Base-by-base conservation (phyloP, 768 basidiomycete genomes). In the Pleurotus ostreatus region DNA sequence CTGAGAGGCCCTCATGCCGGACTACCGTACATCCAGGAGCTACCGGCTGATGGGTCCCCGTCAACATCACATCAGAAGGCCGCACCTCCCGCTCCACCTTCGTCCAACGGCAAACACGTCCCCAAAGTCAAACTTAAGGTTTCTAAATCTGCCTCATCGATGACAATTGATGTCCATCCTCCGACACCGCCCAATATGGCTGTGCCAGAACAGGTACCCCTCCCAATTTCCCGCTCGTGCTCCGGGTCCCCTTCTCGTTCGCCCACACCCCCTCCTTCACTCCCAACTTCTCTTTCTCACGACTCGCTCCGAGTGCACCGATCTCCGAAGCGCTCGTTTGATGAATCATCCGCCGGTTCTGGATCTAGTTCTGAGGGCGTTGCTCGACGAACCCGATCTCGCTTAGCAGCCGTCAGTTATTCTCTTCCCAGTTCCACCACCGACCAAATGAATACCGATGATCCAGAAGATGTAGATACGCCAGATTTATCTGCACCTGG, bases 1-100 rank as follows among this genome's bases (percentile, higher is more conserved):
- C 73, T 94, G 53, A 77, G 77, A 13, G 94, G 94, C 1, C 94
- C 93, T 0, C 92, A 94, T 66, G 73, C 82, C 0, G 94, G 92
- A 6, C 74, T 85, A 13, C 90, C 91, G 2, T 70, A 71, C 53
- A 82, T 92, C 2, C 65, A 69, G 43, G 91, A 93, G 68, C 68
- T 72, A 0, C 67, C 69, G 2, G 61, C 69, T 7, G 64, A 65
- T n/a, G 55, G 67, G n/a, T 44, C 41, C 11, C 5, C 65, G 66
- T 46, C 55, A 67, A 22, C 61, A 66, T 8, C 60, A 73, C 18
- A 65, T 15, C 55, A 62, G 9, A 59, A 57, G 47, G 40, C 61
- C 20, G 61, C 69, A 49, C 60, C 65, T 15, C 39, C 51, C 51
- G 13, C 23, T 7, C 37, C 51, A 53, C 39, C 51, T 53, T 22